These are phyloP conservation scores for Apiospora hydei DNA, from an alignment of 2,329 filamentous ascomycete species.

Conservation along the genomic window DNA sequence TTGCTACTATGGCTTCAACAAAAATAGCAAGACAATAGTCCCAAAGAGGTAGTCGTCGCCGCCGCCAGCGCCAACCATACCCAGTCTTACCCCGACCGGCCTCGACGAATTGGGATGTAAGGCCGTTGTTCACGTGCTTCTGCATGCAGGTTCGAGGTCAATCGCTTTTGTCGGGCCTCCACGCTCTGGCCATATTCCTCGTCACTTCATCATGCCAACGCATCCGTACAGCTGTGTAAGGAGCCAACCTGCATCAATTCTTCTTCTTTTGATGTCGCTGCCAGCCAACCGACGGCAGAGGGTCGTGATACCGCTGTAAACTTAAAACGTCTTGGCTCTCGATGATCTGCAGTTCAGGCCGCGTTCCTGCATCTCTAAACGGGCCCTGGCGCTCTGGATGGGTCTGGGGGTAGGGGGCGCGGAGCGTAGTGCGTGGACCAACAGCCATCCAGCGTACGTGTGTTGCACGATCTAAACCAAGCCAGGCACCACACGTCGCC, in stretches of 20 bases:
- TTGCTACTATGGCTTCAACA: not conserved
- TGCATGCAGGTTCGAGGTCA: not conserved
- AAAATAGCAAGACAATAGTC: conserved; percentile 13
- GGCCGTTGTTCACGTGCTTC: not conserved
- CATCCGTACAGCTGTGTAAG: conserved; percentile 1
- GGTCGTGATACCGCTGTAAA: conserved; percentile 11
- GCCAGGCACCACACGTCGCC: not conserved
- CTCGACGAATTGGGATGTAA: not conserved
- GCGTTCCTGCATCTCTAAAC: conserved; percentile 16
- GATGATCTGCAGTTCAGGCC: conserved; percentile 8
- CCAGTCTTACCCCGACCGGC: not conserved
- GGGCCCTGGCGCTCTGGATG: not conserved
- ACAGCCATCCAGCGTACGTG: not conserved
- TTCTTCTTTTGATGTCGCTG: not conserved
- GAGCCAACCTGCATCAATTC: not conserved
- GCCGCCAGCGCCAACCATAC: not conserved
- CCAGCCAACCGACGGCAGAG: not conserved
- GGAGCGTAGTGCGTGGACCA: conserved; percentile 11
- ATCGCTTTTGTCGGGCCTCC: not conserved
- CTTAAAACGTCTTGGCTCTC: conserved; percentile 9
- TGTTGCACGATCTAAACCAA: conserved; percentile 4
- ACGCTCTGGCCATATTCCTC: not conserved
- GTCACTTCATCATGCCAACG: not conserved
- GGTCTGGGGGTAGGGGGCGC: not conserved
- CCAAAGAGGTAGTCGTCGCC: conserved; percentile 1